These are phyloP conservation scores for Pichia sp. DNA, from an alignment of 1,139 yeast genomes.

Conservation along the genomic window DNA sequence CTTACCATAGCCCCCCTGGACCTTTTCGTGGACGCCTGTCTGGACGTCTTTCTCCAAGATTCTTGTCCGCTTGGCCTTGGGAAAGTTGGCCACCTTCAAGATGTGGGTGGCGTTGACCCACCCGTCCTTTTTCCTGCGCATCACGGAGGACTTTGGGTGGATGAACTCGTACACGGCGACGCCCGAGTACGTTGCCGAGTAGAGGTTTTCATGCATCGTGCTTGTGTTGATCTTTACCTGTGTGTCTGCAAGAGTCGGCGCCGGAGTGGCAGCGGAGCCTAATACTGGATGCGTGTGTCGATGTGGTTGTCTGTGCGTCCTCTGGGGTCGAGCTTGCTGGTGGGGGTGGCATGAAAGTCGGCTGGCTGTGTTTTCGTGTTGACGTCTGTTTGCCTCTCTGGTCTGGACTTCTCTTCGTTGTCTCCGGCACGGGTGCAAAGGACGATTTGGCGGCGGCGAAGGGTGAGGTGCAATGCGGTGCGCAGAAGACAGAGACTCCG, in stretches of 20 bases:
- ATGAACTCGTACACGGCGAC: conserved; percentile 88
- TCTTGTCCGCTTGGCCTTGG: conserved; percentile 89
- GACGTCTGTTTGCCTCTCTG: too few species aligned
- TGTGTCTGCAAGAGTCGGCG: background rate
- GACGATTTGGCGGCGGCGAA: too few species aligned
- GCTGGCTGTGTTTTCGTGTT: too few species aligned
- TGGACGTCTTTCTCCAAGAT: conserved; percentile 90
- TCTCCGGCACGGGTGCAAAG: too few species aligned
- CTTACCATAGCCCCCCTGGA: conserved; percentile 96
- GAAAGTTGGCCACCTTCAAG: conserved; percentile 88
- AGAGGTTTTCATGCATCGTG: conserved; percentile 39
- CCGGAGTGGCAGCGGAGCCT: too few species aligned
- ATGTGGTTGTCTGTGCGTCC: too few species aligned
- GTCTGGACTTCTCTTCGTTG: too few species aligned
- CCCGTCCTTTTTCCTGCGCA: conserved; percentile 86
- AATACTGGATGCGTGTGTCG: too few species aligned
- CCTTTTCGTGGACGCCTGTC: conserved; percentile 81
- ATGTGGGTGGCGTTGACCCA: conserved; percentile 99
- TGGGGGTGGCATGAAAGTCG: too few species aligned
- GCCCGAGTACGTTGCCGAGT: conserved; percentile 77
- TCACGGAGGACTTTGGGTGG: conserved; percentile 78
- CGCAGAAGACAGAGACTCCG: too few species aligned
- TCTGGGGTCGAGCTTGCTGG: too few species aligned
- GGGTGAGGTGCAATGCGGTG: too few species aligned
- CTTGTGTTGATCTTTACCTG: background rate